Conservation (phyloP, 345 rosid genomes). For the Brassica carinata region DNA sequence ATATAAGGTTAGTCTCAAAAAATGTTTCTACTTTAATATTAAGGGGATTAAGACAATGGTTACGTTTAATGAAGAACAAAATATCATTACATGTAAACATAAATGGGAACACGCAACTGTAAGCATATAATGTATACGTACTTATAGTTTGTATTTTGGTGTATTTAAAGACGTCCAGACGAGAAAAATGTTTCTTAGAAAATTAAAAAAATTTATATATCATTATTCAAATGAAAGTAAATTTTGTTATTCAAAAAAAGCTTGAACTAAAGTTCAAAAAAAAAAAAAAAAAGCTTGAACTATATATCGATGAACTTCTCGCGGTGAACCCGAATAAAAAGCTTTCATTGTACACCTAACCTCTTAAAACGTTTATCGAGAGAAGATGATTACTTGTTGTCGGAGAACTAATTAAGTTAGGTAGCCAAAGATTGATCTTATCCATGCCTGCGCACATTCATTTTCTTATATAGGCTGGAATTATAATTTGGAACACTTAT, state of each 20-base stretch:
- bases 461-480: background rate
- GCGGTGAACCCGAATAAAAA: background rate
- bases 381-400: background rate
- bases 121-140: background rate
- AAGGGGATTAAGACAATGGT: background rate
- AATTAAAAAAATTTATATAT: background rate
- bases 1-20: no score
- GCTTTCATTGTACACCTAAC: background rate
- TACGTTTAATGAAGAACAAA: background rate
- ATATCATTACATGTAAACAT: background rate
- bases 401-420: background rate
- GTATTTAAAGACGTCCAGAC: background rate
- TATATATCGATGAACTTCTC: background rate
- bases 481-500: background rate
- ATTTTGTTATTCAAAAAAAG: background rate
- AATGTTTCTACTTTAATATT: no score
- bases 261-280: background rate
- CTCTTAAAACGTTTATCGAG: background rate
- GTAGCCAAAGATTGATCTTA: background rate
- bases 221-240: background rate
- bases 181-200: background rate
- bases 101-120: background rate
- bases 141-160: background rate
- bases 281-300: background rate
- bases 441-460: background rate